Conservation (phyloP, 495 filamentous ascomycete species). For the Neurospora discreta region DNA sequence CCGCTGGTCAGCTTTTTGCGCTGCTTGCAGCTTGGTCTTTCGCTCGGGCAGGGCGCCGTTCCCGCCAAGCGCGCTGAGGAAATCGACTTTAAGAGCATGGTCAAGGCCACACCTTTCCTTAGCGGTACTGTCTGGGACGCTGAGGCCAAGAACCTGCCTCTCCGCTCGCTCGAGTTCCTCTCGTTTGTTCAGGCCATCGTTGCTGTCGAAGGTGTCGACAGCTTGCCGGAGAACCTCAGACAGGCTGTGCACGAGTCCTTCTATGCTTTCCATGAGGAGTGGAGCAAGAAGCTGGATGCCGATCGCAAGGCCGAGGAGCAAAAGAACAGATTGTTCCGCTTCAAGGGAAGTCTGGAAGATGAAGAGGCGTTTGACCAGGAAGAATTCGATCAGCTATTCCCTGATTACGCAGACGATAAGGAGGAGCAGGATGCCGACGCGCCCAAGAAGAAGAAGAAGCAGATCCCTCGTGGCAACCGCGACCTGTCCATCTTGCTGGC, state of each 20-base stretch:
- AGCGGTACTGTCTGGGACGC: constrained; percentile 30
- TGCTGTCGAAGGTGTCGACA: constrained; percentile 31
- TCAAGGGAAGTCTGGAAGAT: constrained; percentile 62
- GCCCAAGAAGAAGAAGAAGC: constrained; percentile 12
- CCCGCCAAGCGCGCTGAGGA: constrained; percentile 17
- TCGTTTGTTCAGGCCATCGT: constrained; percentile 25
- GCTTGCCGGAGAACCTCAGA: constrained; percentile 21
- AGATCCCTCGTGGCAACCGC: constrained; percentile 19
- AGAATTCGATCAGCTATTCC: constrained; percentile 72
- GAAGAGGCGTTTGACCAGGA: constrained; percentile 65
- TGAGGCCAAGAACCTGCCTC: constrained; percentile 15
- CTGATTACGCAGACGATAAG: constrained; percentile 44
- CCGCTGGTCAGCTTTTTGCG: constrained; percentile 74
- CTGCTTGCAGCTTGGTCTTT: constrained; percentile 66
- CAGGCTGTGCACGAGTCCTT: constrained; percentile 42
- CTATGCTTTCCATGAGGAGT: constrained; percentile 60
- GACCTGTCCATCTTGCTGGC: constrained; percentile 36
- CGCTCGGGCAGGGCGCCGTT: constrained; percentile 36
- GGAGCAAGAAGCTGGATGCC: constrained; percentile 59
- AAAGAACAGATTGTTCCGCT: constrained; percentile 68
- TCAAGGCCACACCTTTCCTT: constrained; percentile 52
- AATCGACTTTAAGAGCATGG: constrained; percentile 27
- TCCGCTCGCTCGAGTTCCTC: constrained; percentile 39
- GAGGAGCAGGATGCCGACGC: constrained; percentile 8
- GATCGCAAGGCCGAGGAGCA: constrained; percentile 62